phyloP scores from a whole-genome alignment of 2,329 filamentous ascomycete species.

The Epichloe scottii region DNA sequence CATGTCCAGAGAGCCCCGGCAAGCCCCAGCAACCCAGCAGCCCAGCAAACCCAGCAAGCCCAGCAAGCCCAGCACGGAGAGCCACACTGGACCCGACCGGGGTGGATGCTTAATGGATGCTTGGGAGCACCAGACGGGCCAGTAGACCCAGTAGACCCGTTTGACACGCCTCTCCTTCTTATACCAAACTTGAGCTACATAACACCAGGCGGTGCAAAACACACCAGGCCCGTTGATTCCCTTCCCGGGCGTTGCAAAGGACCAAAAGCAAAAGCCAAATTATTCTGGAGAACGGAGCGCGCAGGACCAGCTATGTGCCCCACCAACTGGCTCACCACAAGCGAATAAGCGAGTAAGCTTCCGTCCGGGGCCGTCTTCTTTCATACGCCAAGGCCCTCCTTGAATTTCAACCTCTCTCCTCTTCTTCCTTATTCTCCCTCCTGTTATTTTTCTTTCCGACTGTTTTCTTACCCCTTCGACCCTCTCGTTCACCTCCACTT shows the following conservation, averaged over 20 bases:
- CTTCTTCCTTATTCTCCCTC: neutral
- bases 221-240: neutral
- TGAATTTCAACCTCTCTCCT: constrained; percentile 1
- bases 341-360: neutral
- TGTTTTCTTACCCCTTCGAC: neutral
- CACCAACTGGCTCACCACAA: neutral
- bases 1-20: neutral
- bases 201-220: neutral
- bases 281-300: too few species aligned
- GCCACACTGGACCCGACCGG: neutral
- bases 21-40: neutral
- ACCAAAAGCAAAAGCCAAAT: neutral
- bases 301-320: neutral
- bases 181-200: neutral
- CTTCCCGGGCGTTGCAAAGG: neutral
- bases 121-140: neutral
- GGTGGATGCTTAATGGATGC: neutral
- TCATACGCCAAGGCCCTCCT: neutral
- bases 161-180: neutral
- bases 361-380: neutral
- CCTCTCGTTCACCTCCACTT: neutral
- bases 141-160: neutral
- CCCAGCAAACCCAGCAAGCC: too few species aligned
- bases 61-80: neutral
- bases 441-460: neutral